Base-by-base conservation (phyloP, 345 rosid species). In the Populus pruinosa region DNA sequence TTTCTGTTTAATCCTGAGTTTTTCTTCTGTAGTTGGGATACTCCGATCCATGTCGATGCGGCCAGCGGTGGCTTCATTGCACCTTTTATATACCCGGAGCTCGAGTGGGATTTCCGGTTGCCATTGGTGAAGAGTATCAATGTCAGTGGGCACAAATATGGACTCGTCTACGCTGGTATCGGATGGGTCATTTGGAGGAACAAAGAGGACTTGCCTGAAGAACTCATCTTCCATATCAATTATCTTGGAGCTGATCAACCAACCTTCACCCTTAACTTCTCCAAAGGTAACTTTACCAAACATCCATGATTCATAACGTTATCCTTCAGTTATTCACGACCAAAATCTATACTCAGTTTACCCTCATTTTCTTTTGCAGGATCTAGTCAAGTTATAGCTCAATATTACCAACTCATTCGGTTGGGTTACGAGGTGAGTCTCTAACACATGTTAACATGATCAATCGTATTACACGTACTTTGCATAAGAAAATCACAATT, bases 31-130 rank as follows among this genome's bases (percentile, higher is more conserved):
- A 73, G 81, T 56, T 79, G 79, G 83, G 76, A 80, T 67, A 80
- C 79, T 66, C 76, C 76, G 1, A 80, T 80, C 62, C 83, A 80
- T 71, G 83, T 80, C 1, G 83, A 80, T 33, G 83, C 83, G 35
- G 83, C 83, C 44, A 80, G 79, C 61, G 83, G 83, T 16, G 83
- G 83, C 3, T 80, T 80, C 35, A 80, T 80, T 49, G 83, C 83
- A 33, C 83, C 83, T 8, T 80, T 80, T 41, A 10, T 80, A 0
- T 55, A 80, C 11, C 83, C 83, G 18, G 79, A 80, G 11, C 76
- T 80, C 13, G 76, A 75, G 68, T 80, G 83, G 83, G 83, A 80
- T 71, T 80, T 80, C 67, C 36, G 83, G 23, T n/a, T 80, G 49
- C 83, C 83, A 23, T 65, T 80, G 75, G 83, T 80, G 25, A 80